phyloP scores from a whole-genome alignment of 306 rosid genomes.

The Castanopsis chinensis region DNA sequence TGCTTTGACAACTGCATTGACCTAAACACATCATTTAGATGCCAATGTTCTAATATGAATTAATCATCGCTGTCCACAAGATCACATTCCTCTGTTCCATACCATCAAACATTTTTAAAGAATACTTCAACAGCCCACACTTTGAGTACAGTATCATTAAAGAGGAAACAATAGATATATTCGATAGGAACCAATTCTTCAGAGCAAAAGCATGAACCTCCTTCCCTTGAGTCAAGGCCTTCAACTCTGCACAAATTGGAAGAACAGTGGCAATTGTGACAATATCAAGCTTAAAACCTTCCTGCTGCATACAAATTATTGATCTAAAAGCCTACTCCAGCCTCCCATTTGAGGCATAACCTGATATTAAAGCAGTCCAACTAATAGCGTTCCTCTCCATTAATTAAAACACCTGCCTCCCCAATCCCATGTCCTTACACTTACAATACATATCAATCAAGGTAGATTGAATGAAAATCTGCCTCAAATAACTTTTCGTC shows the following conservation, averaged over 20 bases:
- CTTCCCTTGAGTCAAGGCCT: conserved; percentile 60
- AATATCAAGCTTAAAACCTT: conserved; percentile 74
- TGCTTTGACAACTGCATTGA: conserved; percentile 64
- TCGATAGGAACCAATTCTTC: conserved; percentile 68
- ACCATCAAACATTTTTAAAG: conserved; percentile 46
- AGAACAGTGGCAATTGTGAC: conserved; percentile 68
- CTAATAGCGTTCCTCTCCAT: conserved; percentile 66
- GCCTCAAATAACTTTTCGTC: conserved; percentile 49
- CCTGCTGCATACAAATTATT: conserved; percentile 85
- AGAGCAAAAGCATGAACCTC: conserved; percentile 78
- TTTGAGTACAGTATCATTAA: conserved; percentile 76
- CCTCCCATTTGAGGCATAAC: conserved; percentile 66
- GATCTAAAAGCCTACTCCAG: conserved; percentile 73
- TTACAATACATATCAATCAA: conserved; percentile 87
- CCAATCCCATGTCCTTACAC: conserved; percentile 65
- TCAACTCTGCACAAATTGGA: conserved; percentile 74
- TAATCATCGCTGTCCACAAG: conserved; percentile 80
- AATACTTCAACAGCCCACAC: conserved; percentile 55
- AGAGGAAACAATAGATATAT: conserved; percentile 57
- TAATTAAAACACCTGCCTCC: conserved; percentile 63
- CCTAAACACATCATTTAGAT: conserved; percentile 48
- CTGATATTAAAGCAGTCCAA: conserved; percentile 83
- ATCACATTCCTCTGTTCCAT: conserved; percentile 62
- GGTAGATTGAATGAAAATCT: conserved; percentile 57
- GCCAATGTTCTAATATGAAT: conserved; percentile 49